These are phyloP conservation scores for Dactylonectria macrodidyma DNA, from an alignment of 2,329 filamentous ascomycete species.

Conservation along the genomic window DNA sequence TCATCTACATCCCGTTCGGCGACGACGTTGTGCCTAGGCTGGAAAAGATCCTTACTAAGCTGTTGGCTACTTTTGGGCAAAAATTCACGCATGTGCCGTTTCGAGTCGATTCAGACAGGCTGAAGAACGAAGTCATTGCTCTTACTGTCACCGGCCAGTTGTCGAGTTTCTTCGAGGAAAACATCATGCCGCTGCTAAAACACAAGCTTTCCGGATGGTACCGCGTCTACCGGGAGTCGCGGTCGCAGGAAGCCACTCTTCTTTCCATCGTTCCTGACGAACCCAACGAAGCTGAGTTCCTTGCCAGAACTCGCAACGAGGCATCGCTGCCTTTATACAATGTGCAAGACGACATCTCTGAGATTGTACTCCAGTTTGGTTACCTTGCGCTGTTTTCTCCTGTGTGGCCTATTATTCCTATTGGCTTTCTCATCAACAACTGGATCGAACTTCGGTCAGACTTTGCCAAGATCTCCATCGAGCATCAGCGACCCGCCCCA, in stretches of 20 bases:
- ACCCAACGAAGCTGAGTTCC: constrained; percentile 74
- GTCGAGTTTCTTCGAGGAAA: constrained; percentile 80
- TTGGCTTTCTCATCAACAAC: constrained; percentile 83
- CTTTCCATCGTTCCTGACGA: constrained; percentile 68
- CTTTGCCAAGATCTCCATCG: constrained; percentile 82
- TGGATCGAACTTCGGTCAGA: constrained; percentile 85
- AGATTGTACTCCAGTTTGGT: constrained; percentile 82
- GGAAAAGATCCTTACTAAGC: constrained; percentile 70
- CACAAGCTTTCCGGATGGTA: constrained; percentile 67
- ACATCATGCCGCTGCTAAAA: constrained; percentile 79
- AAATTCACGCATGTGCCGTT: constrained; percentile 71
- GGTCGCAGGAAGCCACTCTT: constrained; percentile 59
- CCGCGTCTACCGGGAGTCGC: constrained; percentile 54
- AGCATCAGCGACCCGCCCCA: constrained; percentile 80
- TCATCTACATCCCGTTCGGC: constrained; percentile 84
- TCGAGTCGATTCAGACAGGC: constrained; percentile 74
- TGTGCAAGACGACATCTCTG: constrained; percentile 80
- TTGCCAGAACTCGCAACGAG: constrained; percentile 76
- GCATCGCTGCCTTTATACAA: constrained; percentile 79
- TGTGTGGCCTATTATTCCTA: constrained; percentile 81
- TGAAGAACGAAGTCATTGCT: constrained; percentile 82
- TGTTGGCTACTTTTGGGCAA: constrained; percentile 59
- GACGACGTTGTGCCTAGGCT: constrained; percentile 77
- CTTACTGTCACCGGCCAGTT: constrained; percentile 82
- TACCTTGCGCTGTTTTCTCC: constrained; percentile 82